A percentile compares a stretch with the other conserved stretches of the same genome.
Conservation (phyloP, 805 yeast genomes). For the Candida pseudoglaebosa region DNA sequence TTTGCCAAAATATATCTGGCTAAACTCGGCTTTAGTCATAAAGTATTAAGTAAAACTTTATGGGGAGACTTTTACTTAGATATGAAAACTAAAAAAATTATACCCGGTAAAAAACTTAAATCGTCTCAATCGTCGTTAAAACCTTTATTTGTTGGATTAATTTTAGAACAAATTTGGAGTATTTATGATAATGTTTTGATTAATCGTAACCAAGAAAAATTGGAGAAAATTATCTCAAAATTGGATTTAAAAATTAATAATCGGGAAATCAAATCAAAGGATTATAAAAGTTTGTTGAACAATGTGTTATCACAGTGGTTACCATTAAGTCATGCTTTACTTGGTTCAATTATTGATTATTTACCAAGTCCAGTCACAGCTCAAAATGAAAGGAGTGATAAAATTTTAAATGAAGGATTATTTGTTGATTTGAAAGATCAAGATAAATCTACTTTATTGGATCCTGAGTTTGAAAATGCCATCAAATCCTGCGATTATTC, state of each 20-base stretch:
- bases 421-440: slow-evolving; percentile 46
- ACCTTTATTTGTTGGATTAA: slow-evolving; percentile 82
- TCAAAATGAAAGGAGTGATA: slow-evolving; percentile 68
- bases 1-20: slow-evolving; percentile 83
- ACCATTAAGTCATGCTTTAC: slow-evolving; percentile 82
- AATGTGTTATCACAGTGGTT: slow-evolving; percentile 88
- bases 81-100: slow-evolving; percentile 81
- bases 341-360: slow-evolving; percentile 78
- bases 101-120: slow-evolving; percentile 61
- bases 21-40: slow-evolving; percentile 79
- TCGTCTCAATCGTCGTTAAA: slow-evolving; percentile 50
- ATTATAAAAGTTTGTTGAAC: slow-evolving; percentile 57
- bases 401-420: slow-evolving; percentile 45
- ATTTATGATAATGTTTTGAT: slow-evolving; percentile 69
- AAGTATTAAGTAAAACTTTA: slow-evolving; percentile 73
- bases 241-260: slow-evolving; percentile 66
- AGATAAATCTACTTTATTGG: slow-evolving; percentile 36
- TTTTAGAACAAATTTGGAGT: slow-evolving; percentile 89
- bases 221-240: slow-evolving; percentile 71
- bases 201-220: slow-evolving; percentile 62
- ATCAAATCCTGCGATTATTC: slow-evolving; percentile 65
- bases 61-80: slow-evolving; percentile 96
- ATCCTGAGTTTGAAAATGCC: slow-evolving; percentile 45
- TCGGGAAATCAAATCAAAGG: slow-evolving; percentile 77
- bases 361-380: slow-evolving; percentile 81